Conservation (phyloP, 805 yeast genomes). For the Saccharomyces kudriavzevii region DNA sequence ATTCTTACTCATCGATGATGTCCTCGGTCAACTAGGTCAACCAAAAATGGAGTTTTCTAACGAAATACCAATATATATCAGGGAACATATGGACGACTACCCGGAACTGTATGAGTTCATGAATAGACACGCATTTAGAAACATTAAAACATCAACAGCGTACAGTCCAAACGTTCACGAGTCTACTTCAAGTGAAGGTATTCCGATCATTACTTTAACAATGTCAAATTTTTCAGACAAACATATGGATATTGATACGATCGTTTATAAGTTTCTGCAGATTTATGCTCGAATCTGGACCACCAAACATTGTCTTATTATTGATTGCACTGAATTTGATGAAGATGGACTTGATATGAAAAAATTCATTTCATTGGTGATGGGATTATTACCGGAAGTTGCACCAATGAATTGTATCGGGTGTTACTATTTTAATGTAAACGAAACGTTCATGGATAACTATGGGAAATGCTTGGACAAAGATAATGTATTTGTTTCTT, state of each 20-base stretch:
- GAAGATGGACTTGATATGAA: slow-evolving; percentile 18
- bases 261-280: slow-evolving; percentile 55
- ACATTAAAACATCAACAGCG: slow-evolving; percentile 32
- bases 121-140: slow-evolving; percentile 54
- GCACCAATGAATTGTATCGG: slow-evolving; percentile 46
- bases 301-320: slow-evolving; percentile 49
- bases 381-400: slow-evolving; percentile 43
- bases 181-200: slow-evolving; percentile 63
- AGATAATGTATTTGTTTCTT: slow-evolving; percentile 20
- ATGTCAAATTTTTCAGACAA: slow-evolving; percentile 33
- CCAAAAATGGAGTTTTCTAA: slow-evolving; percentile 50
- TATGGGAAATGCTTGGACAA: slow-evolving; percentile 22
- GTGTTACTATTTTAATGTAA: slow-evolving; percentile 42
- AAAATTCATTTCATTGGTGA: slow-evolving; percentile 27
- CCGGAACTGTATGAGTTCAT: slow-evolving; percentile 61
- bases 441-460: slow-evolving; percentile 17
- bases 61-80: slow-evolving; percentile 47
- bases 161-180: slow-evolving; percentile 41
- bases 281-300: slow-evolving; percentile 66
- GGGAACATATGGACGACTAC: slow-evolving; percentile 41
- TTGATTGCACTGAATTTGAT: slow-evolving; percentile 62
- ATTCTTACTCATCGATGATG: slow-evolving; percentile 39
- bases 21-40: slow-evolving; percentile 46
- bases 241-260: slow-evolving; percentile 38
- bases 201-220: slow-evolving; percentile 55